Evolutionary conservation across 2,329 filamentous ascomycete genomes (phyloP).

Genomic region (Fusarium anguioides): DNA sequence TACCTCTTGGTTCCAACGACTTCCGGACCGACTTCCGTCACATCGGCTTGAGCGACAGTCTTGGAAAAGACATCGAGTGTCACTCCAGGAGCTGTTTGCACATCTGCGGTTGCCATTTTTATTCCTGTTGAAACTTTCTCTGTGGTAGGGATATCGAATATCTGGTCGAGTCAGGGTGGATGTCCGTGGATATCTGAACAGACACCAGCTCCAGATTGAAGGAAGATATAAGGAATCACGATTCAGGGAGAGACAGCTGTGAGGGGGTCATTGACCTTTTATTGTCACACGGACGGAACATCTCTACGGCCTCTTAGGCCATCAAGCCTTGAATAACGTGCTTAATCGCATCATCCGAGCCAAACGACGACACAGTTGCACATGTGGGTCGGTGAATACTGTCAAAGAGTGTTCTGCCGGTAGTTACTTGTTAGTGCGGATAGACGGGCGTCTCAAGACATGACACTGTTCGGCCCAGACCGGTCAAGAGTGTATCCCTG

Average conservation of each 20-base stretch:
- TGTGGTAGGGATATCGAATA: not conserved
- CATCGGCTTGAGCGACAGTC: slow-evolving; percentile 41
- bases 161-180: not conserved
- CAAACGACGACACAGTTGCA: slow-evolving; percentile 34
- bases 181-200: not conserved
- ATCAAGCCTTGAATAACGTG: slow-evolving; percentile 46
- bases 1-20: slow-evolving; percentile 41
- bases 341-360: slow-evolving; percentile 47
- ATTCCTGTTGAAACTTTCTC: not conserved
- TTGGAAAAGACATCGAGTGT: slow-evolving; percentile 42
- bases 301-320: slow-evolving; percentile 33
- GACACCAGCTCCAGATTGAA: not conserved
- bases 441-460: slow-evolving; percentile 31
- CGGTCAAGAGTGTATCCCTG: slow-evolving; percentile 18
- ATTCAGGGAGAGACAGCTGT: slow-evolving; percentile 7
- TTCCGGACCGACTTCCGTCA: slow-evolving; percentile 39
- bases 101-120: slow-evolving; percentile 46
- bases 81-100: slow-evolving; percentile 41
- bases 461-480: slow-evolving; percentile 32
- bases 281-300: slow-evolving; percentile 16
- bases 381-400: slow-evolving; percentile 42
- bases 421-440: slow-evolving; percentile 38
- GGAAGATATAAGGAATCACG: slow-evolving; percentile 1
- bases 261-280: slow-evolving; percentile 37
- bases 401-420: slow-evolving; percentile 29